phyloP scores from a whole-genome alignment of 31 red algal species.

The Asparagopsis taxiformis region DNA sequence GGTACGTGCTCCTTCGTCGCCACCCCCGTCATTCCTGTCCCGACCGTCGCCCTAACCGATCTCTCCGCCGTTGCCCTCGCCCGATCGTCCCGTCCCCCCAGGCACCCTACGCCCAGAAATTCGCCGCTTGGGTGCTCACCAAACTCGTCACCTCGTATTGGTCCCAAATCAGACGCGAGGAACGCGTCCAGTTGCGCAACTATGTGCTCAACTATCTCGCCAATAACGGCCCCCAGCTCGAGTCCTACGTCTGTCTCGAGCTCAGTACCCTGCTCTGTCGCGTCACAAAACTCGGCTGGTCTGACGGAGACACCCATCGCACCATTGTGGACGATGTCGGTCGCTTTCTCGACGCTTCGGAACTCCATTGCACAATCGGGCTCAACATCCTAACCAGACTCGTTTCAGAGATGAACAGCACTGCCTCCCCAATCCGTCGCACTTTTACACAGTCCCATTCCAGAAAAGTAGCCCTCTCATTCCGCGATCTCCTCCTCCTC shows the following conservation, averaged over 20 bases:
- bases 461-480: constrained; percentile 78
- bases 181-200: constrained; percentile 82
- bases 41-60: background rate
- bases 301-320: constrained; percentile 65
- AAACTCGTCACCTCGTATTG: constrained; percentile 79
- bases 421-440: constrained; percentile 38
- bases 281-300: constrained; percentile 86
- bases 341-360: constrained; percentile 82
- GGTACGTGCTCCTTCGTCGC: constrained; percentile 25
- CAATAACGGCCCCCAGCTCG: constrained; percentile 68
- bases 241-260: constrained; percentile 70
- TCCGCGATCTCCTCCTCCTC: constrained; percentile 73
- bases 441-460: constrained; percentile 84
- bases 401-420: constrained; percentile 83
- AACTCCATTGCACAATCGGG: constrained; percentile 81
- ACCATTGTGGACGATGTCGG: constrained; percentile 78
- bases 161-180: constrained; percentile 48
- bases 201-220: constrained; percentile 84
- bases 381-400: constrained; percentile 65
- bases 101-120: constrained; percentile 74
- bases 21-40: background rate
- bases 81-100: background rate
- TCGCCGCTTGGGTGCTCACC: constrained; percentile 69
- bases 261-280: constrained; percentile 77
- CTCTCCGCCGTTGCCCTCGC: background rate